Conservation (phyloP, 352 stramenopile genomes). For the Phytophthora nicotianae region DNA sequence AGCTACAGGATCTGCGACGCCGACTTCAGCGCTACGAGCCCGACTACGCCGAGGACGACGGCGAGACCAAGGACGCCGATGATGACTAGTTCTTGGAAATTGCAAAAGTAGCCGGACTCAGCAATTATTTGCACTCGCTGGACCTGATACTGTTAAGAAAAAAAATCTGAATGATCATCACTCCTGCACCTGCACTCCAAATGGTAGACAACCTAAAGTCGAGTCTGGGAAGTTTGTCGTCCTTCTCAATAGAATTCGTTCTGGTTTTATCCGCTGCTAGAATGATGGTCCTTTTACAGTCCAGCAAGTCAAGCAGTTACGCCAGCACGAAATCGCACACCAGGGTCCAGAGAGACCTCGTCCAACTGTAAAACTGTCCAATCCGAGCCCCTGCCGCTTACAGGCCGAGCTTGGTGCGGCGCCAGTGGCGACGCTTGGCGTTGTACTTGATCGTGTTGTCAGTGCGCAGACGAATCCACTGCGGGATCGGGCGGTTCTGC, state of each 20-base stretch:
- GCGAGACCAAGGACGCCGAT: conserved; percentile 56
- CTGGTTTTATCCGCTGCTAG: conserved; percentile 44
- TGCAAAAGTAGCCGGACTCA: neutral
- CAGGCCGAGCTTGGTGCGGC: conserved; percentile 99
- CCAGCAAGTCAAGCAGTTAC: conserved; percentile 21
- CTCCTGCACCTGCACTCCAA: neutral
- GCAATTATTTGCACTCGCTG: neutral
- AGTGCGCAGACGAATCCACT: conserved; percentile 99
- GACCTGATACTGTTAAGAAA: neutral
- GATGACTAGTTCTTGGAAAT: conserved; percentile 35
- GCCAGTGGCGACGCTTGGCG: conserved; percentile 99
- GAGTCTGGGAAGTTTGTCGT: conserved; percentile 6
- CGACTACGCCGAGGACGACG: conserved; percentile 54
- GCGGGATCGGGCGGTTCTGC: conserved; percentile 99
- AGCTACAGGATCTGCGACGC: conserved; percentile 69
- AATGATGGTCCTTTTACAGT: conserved; percentile 21
- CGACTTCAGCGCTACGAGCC: conserved; percentile 81
- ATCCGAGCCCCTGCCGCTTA: conserved; percentile 83
- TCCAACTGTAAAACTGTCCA: conserved; percentile 32
- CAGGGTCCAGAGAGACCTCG: conserved; percentile 25
- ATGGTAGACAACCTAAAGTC: neutral
- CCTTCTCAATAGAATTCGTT: conserved; percentile 47
- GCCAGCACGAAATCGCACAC: conserved; percentile 31
- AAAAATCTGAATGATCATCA: neutral
- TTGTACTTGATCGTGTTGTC: conserved; percentile 99